A percentile compares a stretch with the other conserved stretches of the same genome.
Conservation (phyloP, 805 yeast genomes). For the Kodamaea laetipori region DNA sequence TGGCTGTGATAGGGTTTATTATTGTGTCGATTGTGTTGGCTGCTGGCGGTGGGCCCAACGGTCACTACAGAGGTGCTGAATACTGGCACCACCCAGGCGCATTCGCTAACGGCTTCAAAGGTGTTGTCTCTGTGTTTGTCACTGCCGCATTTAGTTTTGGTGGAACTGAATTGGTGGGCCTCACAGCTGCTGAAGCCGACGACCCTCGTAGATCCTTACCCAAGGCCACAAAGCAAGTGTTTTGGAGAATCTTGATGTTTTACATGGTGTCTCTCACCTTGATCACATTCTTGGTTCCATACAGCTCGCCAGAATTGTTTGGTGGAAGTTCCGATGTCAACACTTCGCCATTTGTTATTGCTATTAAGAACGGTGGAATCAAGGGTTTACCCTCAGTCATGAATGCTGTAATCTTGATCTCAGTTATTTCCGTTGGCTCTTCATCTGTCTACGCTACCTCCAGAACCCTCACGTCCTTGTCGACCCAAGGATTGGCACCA, state of each 20-base stretch:
- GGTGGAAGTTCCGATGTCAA: slow-evolving; percentile 55
- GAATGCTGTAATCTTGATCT: slow-evolving; percentile 67
- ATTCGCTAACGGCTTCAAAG: slow-evolving; percentile 49
- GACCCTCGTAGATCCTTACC: slow-evolving; percentile 42
- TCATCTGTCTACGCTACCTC: slow-evolving; percentile 72
- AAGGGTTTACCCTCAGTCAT: slow-evolving; percentile 63
- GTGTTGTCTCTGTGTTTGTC: slow-evolving; percentile 41
- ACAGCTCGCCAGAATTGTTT: slow-evolving; percentile 29
- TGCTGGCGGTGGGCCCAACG: slow-evolving; percentile 56
- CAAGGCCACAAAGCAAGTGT: slow-evolving; percentile 44
- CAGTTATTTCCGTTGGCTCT: slow-evolving; percentile 72
- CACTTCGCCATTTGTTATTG: slow-evolving; percentile 80
- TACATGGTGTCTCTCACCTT: slow-evolving; percentile 34
- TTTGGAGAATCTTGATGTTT: slow-evolving; percentile 44
- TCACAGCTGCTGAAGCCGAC: slow-evolving; percentile 45
- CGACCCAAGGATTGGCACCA: slow-evolving; percentile 67
- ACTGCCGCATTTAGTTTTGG: slow-evolving; percentile 46
- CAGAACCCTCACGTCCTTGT: slow-evolving; percentile 63
- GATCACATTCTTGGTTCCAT: slow-evolving; percentile 30
- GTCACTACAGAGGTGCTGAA: slow-evolving; percentile 50
- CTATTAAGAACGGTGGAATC: slow-evolving; percentile 64
- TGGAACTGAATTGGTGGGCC: slow-evolving; percentile 44
- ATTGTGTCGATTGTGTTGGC: slow-evolving; percentile 49
- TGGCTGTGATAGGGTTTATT: slow-evolving; percentile 51
- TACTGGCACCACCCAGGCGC: slow-evolving; percentile 60